Conservation (phyloP, 345 rosid species). For the Citrus mangshanensis region DNA sequence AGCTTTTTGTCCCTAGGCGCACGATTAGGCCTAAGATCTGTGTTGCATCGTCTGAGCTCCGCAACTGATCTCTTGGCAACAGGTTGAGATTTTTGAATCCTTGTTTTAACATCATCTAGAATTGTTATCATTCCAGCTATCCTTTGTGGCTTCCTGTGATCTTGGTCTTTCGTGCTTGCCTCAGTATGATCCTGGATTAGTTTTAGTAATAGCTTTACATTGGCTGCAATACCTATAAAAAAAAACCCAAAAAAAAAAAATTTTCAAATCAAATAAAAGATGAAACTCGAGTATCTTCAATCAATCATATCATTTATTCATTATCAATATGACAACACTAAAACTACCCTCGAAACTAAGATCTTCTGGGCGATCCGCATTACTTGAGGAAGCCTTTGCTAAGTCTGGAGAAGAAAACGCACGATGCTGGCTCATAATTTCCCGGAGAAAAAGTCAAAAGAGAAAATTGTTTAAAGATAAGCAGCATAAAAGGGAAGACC, state of each 20-base stretch:
- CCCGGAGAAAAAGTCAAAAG: not conserved
- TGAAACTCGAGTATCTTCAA: not conserved
- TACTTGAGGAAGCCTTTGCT: slow-evolving; percentile 12
- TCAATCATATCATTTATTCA: not conserved
- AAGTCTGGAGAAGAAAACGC: slow-evolving; percentile 55
- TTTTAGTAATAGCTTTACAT: slow-evolving; percentile 62
- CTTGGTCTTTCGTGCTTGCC: slow-evolving; percentile 40
- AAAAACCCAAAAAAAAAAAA: not conserved
- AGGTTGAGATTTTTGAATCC: slow-evolving; percentile 60
- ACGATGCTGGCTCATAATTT: slow-evolving; percentile 26
- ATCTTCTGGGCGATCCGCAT: slow-evolving; percentile 27
- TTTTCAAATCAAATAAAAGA: not conserved
- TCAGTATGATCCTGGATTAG: slow-evolving; percentile 71
- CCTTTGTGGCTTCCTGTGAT: slow-evolving; percentile 53
- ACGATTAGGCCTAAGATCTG: slow-evolving; percentile 52
- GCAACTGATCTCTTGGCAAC: slow-evolving; percentile 27
- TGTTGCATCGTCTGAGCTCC: slow-evolving; percentile 71
- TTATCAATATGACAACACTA: too few species aligned
- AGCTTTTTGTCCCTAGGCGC: slow-evolving; percentile 24
- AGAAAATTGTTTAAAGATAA: not conserved
- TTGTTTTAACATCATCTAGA: slow-evolving; percentile 60
- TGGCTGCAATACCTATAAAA: slow-evolving; percentile 49
- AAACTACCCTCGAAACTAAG: slow-evolving; percentile 44
- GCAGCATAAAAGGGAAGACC: not conserved
- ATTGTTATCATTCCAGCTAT: slow-evolving; percentile 69